Evolutionary conservation across 306 rosid genomes (phyloP).

Genomic region (Lotus japonicus): DNA sequence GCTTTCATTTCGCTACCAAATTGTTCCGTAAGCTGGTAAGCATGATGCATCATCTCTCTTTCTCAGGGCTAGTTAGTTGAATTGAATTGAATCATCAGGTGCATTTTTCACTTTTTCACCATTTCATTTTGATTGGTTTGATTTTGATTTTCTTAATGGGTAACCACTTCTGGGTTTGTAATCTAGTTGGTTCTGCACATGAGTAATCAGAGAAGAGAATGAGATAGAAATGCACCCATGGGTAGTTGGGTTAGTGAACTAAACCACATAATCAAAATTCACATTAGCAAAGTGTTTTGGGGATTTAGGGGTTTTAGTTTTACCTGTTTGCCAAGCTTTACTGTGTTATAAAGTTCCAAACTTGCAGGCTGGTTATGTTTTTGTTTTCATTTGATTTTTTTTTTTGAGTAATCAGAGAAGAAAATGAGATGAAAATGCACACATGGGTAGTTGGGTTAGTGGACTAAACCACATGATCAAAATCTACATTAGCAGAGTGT

Average conservation of each 20-base stretch:
- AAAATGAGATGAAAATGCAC: conserved; percentile 20
- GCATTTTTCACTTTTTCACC: not conserved
- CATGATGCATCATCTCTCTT: too few relatives aligned
- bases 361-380: conserved; percentile 6
- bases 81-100: not conserved
- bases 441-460: not conserved
- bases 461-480: not conserved
- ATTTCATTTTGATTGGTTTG: too few relatives aligned
- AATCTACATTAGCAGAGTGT: not conserved
- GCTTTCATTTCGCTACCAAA: not conserved
- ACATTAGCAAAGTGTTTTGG: not conserved
- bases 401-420: too few relatives aligned
- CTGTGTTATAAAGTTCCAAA: not conserved
- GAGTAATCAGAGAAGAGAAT: not conserved
- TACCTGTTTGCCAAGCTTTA: not conserved
- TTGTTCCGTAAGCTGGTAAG: not conserved
- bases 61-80: not conserved
- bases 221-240: not conserved
- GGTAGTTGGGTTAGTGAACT: conserved; percentile 1
- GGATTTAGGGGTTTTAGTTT: conserved; percentile 12
- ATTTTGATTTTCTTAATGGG: too few relatives aligned
- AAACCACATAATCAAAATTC: not conserved
- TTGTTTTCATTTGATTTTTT: not conserved
- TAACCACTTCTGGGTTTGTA: not conserved
- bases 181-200: not conserved